phyloP scores from a whole-genome alignment of 1,284 basidiomycete genomes.

The Puccinia coronata region DNA sequence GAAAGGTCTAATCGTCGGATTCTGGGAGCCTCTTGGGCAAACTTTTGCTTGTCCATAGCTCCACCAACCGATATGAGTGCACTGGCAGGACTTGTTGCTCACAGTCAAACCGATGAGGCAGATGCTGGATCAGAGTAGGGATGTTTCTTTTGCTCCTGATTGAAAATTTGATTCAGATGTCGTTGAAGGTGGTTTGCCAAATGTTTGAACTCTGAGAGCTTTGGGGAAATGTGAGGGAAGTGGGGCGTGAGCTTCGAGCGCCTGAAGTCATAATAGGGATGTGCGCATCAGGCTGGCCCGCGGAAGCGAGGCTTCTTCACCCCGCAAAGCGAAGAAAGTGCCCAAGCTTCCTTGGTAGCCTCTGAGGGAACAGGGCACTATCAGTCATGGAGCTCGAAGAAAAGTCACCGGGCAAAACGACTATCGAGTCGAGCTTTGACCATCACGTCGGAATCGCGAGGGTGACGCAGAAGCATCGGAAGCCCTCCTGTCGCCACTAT shows the following conservation, averaged over 20 bases:
- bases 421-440: not conserved
- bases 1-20: constrained; percentile 5
- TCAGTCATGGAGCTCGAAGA: not conserved
- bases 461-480: not conserved
- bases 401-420: not conserved
- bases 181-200: not conserved
- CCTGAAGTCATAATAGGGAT: not conserved
- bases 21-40: not conserved
- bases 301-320: constrained; percentile 8
- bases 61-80: too few relatives aligned
- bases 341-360: not conserved
- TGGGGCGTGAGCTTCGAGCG: too few relatives aligned
- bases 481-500: not conserved
- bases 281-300: not conserved
- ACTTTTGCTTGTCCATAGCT: not conserved
- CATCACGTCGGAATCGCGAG: not conserved
- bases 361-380: constrained; percentile 12
- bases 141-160: not conserved
- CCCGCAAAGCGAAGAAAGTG: not conserved
- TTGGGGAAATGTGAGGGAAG: not conserved
- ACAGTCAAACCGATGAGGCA: too few relatives aligned
- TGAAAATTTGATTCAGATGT: not conserved
- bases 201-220: not conserved
- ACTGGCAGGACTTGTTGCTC: too few relatives aligned
- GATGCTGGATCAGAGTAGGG: too few relatives aligned